phyloP scores from a whole-genome alignment of 192 early-diverging fungal species.

The Phycomyces blakesleeanus region DNA sequence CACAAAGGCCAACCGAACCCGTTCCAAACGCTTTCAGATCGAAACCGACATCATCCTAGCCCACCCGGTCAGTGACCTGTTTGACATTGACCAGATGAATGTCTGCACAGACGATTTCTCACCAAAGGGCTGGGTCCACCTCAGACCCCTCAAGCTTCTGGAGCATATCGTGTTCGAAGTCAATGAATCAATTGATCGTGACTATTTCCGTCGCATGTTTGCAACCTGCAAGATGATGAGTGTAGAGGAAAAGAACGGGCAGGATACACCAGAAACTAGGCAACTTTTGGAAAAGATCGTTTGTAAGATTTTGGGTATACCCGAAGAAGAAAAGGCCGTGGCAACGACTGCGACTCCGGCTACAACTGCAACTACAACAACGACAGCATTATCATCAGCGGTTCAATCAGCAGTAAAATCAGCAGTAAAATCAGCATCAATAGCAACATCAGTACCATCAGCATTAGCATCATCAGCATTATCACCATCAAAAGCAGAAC shows the following conservation, averaged over 20 bases:
- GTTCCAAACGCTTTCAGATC: conserved; percentile 11
- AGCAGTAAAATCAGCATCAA: no score
- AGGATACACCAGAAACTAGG: conserved; percentile 16
- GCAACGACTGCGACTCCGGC: no score
- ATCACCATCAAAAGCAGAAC: no score
- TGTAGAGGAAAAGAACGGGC: conserved; percentile 15
- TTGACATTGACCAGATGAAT: conserved; percentile 31
- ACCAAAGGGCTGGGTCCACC: conserved; percentile 26
- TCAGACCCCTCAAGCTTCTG: conserved; percentile 16
- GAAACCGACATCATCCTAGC: conserved; percentile 27
- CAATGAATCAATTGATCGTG: conserved; percentile 27
- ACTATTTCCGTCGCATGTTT: conserved; percentile 29
- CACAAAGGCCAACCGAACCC: conserved; percentile 19
- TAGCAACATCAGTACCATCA: no score
- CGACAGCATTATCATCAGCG: no score
- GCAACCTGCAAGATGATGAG: conserved; percentile 24
- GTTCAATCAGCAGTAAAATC: no score
- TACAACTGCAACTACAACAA: neutral
- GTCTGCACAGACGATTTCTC: conserved; percentile 29
- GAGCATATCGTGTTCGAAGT: conserved; percentile 22
- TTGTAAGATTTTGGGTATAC: conserved; percentile 20
- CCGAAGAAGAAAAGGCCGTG: neutral
- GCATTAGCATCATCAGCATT: no score
- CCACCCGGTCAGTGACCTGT: conserved; percentile 22
- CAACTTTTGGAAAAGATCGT: conserved; percentile 23